phyloP scores from a whole-genome alignment of 2,329 filamentous ascomycete species.

The Calonectria pauciramosa region DNA sequence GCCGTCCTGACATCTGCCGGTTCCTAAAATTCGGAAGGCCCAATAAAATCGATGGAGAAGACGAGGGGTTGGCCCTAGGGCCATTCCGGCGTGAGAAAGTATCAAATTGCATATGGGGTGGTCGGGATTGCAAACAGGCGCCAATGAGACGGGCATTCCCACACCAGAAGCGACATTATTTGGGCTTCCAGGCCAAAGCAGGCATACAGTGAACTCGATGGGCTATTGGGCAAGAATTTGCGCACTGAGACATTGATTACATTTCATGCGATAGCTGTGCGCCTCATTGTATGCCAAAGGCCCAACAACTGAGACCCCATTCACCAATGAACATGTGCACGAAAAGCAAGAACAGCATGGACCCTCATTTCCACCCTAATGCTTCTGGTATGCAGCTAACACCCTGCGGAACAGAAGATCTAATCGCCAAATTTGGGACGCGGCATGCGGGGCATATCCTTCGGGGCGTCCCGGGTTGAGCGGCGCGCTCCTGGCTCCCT shows the following conservation, averaged over 20 bases:
- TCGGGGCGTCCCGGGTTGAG: background rate
- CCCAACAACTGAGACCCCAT: background rate
- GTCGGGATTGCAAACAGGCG: background rate
- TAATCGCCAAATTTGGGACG: background rate
- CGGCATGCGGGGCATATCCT: conserved; percentile 5
- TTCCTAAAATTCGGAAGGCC: conserved; percentile 24
- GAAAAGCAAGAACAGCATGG: background rate
- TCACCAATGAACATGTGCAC: background rate
- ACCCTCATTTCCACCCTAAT: background rate
- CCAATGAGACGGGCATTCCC: background rate
- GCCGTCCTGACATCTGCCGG: background rate
- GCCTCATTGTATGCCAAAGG: background rate
- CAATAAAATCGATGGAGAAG: conserved; percentile 5
- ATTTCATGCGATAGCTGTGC: background rate
- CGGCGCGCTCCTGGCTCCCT: conserved; percentile 8
- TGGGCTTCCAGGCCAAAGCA: background rate
- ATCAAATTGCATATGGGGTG: background rate
- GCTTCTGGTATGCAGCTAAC: background rate
- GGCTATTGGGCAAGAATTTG: background rate
- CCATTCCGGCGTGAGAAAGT: background rate
- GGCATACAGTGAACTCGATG: background rate
- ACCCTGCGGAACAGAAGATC: background rate
- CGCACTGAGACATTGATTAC: background rate
- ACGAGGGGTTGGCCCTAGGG: background rate
- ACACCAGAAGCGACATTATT: background rate